Percentiles rank a stretch among this genome's conserved stretches.
Conservation (phyloP, 2,329 filamentous ascomycete species). For the Ophiostoma fasciatum region DNA sequence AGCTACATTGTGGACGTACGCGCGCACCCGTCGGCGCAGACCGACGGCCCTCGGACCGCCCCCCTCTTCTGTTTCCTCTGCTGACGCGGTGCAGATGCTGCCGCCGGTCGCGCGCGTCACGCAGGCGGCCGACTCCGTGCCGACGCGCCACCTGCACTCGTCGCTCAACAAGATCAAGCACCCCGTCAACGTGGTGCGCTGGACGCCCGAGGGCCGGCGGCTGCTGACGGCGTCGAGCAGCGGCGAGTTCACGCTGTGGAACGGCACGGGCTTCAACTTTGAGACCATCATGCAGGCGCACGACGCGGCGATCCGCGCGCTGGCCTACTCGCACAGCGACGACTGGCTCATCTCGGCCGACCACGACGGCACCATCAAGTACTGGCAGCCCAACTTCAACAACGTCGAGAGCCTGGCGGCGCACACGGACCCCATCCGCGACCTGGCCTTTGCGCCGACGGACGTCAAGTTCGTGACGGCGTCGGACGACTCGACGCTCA, state of each 20-base stretch:
- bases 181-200: constrained; percentile 89
- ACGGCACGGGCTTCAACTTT: constrained; percentile 97
- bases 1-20: constrained; percentile 84
- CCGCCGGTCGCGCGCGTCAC: constrained; percentile 64
- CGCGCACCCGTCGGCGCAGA: too few species aligned
- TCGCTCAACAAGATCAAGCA: constrained; percentile 97
- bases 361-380: constrained; percentile 90
- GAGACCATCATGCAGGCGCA: constrained; percentile 99
- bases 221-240: constrained; percentile 88
- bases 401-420: constrained; percentile 92
- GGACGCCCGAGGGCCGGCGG: constrained; percentile 90
- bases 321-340: constrained; percentile 84
- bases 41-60: too few species aligned
- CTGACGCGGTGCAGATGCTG: constrained; percentile 51
- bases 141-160: constrained; percentile 92
- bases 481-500: constrained; percentile 82
- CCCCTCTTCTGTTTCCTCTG: background rate
- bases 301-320: constrained; percentile 68
- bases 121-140: constrained; percentile 71
- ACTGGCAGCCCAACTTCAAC: constrained; percentile 99
- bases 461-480: constrained; percentile 95
- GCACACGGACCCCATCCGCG: constrained; percentile 77
- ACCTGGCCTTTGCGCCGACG: constrained; percentile 83
- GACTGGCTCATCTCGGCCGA: constrained; percentile 96
- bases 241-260: constrained; percentile 97